phyloP scores from a whole-genome alignment of 192 early-diverging fungal species.

The Umbelopsis vinacea region DNA sequence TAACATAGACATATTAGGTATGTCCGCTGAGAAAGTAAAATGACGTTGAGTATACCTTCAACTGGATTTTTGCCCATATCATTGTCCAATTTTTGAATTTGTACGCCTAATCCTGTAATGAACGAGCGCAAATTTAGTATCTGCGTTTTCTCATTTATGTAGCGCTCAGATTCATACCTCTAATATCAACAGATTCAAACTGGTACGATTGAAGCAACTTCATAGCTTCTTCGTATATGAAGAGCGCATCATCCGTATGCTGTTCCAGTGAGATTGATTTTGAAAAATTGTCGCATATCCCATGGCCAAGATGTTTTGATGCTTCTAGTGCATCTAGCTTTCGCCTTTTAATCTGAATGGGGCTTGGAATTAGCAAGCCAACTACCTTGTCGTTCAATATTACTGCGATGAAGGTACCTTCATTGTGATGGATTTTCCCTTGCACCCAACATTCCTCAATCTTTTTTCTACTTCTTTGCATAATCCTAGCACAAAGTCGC shows the following conservation, averaged over 20 bases:
- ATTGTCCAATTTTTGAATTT: conserved; percentile 50
- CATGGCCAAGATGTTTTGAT: conserved; percentile 69
- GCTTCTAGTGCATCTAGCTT: conserved; percentile 52
- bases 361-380: too few relatives aligned
- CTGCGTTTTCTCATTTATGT: neutral
- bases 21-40: too few relatives aligned
- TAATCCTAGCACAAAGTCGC: conserved; percentile 67
- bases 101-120: conserved; percentile 53
- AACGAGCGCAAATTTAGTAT: neutral
- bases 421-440: conserved; percentile 67
- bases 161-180: conserved; percentile 35
- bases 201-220: conserved; percentile 44
- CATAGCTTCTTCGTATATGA: conserved; percentile 42
- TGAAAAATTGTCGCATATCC: conserved; percentile 63
- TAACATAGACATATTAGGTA: neutral
- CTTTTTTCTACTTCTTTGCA: conserved; percentile 67
- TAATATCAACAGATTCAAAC: conserved; percentile 46
- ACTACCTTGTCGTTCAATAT: too few relatives aligned
- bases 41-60: neutral
- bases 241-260: conserved; percentile 52
- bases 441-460: conserved; percentile 57
- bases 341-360: conserved; percentile 50
- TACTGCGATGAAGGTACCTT: conserved; percentile 48
- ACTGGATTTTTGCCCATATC: neutral
- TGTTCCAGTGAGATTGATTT: conserved; percentile 51